Base-by-base conservation (phyloP, 2,329 filamentous ascomycete species). In the Trichophyton schoenleinii region DNA sequence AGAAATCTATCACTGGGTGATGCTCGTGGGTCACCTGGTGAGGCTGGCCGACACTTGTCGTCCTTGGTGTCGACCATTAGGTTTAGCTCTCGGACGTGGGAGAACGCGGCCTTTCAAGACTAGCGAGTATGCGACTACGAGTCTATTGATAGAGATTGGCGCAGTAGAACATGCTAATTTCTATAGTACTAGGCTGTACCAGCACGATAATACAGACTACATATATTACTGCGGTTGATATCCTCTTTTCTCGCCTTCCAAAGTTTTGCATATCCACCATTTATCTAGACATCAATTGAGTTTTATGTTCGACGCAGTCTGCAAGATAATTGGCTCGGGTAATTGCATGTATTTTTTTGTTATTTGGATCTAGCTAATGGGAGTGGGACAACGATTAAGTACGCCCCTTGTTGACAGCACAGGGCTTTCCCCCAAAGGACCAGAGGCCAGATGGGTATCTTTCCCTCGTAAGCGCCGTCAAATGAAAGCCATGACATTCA, bases 401-500 rank as follows among this genome's bases (percentile, higher is more conserved):
- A 84, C 84, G 87, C 80, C 86, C 88, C 86, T 83, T 68, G 71
- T 74, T 74, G 81, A 83, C 80, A 85, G 81, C 85, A 94, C 91
- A 96, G 91, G 92, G 92, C 92, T 91, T 96, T 97, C 92, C 91
- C 91, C 90, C 87, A 78, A 68, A 71, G 67, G 74, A 67, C 69
- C 70, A 68, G 69, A 76, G 74, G 73, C 75, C 77, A 74, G 73
- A 73, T 73, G 73, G 90, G 87, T 96, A 91, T 97, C 92, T 97
- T 97, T 97, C 92, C 92, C 91, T 96, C 91, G 88, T 96, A 82
- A 96, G 91, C 87, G 85, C 87, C 80, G 59, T 81, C 83, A 84
- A 80, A 81, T 78, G 77, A 80, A 59, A 44, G 36, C 36, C 34
- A 44, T 42, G 36, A 58, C 55, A 41, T 58, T 58, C 11, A 41